Base-by-base conservation (phyloP, 139 green algal genomes). In the Chlorella sp. region DNA sequence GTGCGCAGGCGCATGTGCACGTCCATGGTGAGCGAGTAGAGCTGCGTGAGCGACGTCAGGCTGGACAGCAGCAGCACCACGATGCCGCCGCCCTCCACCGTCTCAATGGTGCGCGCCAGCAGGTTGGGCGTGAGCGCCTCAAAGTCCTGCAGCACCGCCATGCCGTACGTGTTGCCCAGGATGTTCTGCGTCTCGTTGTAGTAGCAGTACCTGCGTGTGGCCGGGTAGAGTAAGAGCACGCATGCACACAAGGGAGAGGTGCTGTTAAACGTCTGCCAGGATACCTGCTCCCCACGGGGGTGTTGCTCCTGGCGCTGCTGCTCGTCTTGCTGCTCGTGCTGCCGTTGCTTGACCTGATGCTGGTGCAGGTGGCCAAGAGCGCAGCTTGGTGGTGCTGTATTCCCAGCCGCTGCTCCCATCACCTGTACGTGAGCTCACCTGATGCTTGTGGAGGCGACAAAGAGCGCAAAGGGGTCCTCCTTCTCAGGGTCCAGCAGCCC, bases 91-190 rank as follows among this genome's bases (percentile, higher is more conserved):
- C 95, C 95, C 82, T 98, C 94, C 61, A 99, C 95, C 2, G 95
- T 98, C 89, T 99, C 95, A 2, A 98, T 89, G 0, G 95, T 98
- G 61, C 94, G 87, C 0, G 95, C 95, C 75, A 99, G 81, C 67
- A 99, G 83, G 80, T 98, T 98, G 67, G 95, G 95, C 0, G 93
- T 98, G n/a, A 99, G 70, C 1, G 94, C 93, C 85, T 99, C 95
- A 88, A 99, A 99, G 79, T 99, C 95, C 91, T 97, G 92, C 49
- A 99, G 89, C 14, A 99, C 94, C n/a, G 88, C 91, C 95, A 99
- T 99, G 71, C 95, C 95, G 80, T 93, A 99, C 20, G 95, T 99
- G 83, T 96, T 95, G 49, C 95, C 95, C 70, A 98, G 86, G 62
- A 98, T 93, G 72, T 95, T 96, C 69, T 98, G 95, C 5, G 93